Evolutionary conservation across 1,284 basidiomycete genomes (phyloP), one percentile per base, ranked within the genome.

Genomic region (Afroboletus lepidellus): DNA sequence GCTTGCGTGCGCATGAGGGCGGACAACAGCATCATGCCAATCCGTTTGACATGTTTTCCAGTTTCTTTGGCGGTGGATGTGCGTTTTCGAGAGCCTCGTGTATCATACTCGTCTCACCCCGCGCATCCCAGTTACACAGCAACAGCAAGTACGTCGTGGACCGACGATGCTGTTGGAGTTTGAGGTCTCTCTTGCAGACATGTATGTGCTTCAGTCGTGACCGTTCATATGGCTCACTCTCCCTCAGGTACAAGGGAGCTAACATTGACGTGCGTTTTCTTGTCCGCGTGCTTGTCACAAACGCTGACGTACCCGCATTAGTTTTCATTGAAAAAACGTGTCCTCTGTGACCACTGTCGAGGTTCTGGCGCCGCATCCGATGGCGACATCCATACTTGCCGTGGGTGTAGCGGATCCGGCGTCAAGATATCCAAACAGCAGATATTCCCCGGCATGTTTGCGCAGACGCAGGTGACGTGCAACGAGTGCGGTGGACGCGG

Each of bases 401-500:
- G 79, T 4, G 79, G 80, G 11, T 98, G 94, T 66, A 79, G 81
- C 42, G 94, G 94, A n/a, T 77, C 84, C 51, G 94, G 94, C 37
- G 79, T 94, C 51, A 87, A 90, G 62, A 71, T 96, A 27, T 81
- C 87, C 51, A 87, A 92, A 51, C 93, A 96, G 68, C 94, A 96
- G 76, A 90, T 98, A 58, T 94, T 95, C 77, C 93, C 94, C 1
- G 93, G 93, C 21, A 95, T 96, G 93, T 90, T 88, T 63, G 90
- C 87, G 0, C 86, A 94, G 73, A 81, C 86, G 54, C 87, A 94
- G 73, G 71, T 80, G 53, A 81, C 84, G 30, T 92, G 91, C 69
- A 82, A 82, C 56, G 84, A 90, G 41, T 98, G 94, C 64, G 77
- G 79, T 44, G 94, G 95, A 6, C 84, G 87, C 51, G 93, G 94